Evolutionary conservation across 768 basidiomycete species (phyloP).

Genomic region (Podaxis rugospora): DNA sequence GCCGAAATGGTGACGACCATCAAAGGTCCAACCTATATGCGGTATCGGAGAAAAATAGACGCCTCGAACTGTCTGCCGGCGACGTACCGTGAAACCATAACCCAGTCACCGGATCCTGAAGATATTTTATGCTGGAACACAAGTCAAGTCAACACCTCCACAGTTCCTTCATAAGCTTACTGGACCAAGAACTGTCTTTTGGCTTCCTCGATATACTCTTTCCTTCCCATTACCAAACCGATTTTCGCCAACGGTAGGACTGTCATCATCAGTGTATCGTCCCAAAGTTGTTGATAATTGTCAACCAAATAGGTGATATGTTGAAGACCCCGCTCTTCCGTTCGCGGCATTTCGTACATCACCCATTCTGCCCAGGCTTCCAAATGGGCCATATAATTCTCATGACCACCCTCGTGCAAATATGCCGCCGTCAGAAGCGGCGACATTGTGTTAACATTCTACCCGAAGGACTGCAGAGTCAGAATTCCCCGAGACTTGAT

Average conservation of each 20-base stretch:
- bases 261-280: constrained; percentile 57
- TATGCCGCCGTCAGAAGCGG: constrained; percentile 43
- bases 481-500: not conserved
- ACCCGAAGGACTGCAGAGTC: not conserved
- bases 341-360: constrained; percentile 43
- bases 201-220: constrained; percentile 50
- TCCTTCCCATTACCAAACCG: constrained; percentile 45
- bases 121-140: constrained; percentile 34
- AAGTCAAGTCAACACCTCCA: not conserved
- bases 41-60: not conserved
- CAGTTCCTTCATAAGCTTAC: constrained; percentile 20
- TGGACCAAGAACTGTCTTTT: constrained; percentile 49
- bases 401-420: constrained; percentile 32
- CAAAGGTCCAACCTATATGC: constrained; percentile 37
- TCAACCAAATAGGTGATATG: constrained; percentile 41
- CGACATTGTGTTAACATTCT: constrained; percentile 59
- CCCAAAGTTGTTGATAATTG: constrained; percentile 48
- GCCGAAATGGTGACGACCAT: constrained; percentile 41
- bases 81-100: constrained; percentile 44
- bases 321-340: constrained; percentile 42
- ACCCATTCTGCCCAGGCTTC: constrained; percentile 51
- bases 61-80: not conserved
- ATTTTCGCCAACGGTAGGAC: constrained; percentile 55
- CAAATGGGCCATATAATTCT: constrained; percentile 32
- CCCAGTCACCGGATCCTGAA: constrained; percentile 38